Evolutionary conservation across 2,329 filamentous ascomycete genomes (phyloP).

Genomic region (Hypoxylon sp.): DNA sequence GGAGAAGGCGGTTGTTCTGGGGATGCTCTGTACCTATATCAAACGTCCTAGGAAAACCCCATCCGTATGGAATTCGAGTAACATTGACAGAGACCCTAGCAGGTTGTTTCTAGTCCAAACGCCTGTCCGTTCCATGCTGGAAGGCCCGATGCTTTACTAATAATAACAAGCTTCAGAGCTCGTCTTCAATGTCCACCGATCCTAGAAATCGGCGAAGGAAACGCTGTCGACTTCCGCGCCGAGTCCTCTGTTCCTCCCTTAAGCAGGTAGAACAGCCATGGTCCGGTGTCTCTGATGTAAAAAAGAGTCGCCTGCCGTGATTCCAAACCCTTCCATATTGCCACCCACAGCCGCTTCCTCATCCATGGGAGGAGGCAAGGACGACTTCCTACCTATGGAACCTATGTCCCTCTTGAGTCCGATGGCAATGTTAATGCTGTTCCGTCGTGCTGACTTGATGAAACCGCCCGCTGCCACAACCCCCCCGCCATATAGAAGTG

Average conservation of each 20-base stretch:
- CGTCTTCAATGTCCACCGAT: conserved; percentile 32
- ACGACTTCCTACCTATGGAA: conserved; percentile 11
- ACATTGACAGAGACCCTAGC: conserved; percentile 26
- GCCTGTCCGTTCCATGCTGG: neutral
- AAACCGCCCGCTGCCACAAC: conserved; percentile 24
- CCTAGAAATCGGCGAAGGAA: conserved; percentile 30
- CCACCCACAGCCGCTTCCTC: conserved; percentile 23
- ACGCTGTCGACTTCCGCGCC: conserved; percentile 20
- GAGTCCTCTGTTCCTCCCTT: conserved; percentile 25
- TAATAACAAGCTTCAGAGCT: conserved; percentile 15
- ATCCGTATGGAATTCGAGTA: conserved; percentile 20
- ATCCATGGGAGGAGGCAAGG: conserved; percentile 6
- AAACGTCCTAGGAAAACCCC: conserved; percentile 18
- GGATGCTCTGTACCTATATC: conserved; percentile 36
- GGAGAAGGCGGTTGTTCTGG: conserved; percentile 15
- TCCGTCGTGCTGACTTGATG: conserved; percentile 23
- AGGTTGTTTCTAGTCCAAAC: conserved; percentile 23
- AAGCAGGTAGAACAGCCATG: conserved; percentile 34
- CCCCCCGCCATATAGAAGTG: conserved; percentile 22
- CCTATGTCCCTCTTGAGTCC: conserved; percentile 24
- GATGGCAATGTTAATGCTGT: conserved; percentile 25
- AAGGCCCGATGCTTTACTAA: conserved; percentile 7
- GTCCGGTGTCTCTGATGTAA: conserved; percentile 39
- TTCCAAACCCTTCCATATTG: conserved; percentile 2
- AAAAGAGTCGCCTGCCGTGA: conserved; percentile 38